Evolutionary conservation across 1,139 yeast genomes (phyloP).

Genomic region (Candida sojae): DNA sequence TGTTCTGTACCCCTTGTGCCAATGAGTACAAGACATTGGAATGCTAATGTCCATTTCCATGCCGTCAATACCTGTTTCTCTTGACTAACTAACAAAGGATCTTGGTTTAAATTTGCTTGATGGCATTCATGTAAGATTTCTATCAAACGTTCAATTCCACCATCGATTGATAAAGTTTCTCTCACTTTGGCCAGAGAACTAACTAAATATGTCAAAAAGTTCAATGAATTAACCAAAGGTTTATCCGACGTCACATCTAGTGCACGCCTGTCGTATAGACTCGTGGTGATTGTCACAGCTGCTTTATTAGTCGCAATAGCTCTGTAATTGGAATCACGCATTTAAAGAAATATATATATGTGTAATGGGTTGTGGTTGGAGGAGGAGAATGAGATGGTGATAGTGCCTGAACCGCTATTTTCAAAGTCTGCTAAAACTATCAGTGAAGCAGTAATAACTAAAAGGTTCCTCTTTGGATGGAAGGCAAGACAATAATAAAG

Average conservation of each 20-base stretch:
- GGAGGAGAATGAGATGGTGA: too few species aligned
- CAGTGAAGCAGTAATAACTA: not conserved
- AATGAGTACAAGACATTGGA: slow-evolving; percentile 86
- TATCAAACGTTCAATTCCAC: slow-evolving; percentile 87
- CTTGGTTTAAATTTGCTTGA: slow-evolving; percentile 15
- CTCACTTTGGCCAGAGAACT: slow-evolving; percentile 87
- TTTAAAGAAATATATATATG: slow-evolving; percentile 19
- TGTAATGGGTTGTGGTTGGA: not conserved
- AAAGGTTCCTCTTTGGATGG: not conserved
- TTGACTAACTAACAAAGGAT: slow-evolving; percentile 23
- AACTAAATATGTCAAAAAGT: slow-evolving; percentile 84
- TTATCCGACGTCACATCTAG: slow-evolving; percentile 87
- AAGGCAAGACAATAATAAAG: too few species aligned
- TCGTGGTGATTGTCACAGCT: slow-evolving; percentile 84
- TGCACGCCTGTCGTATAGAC: slow-evolving; percentile 89
- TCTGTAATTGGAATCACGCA: slow-evolving; percentile 92
- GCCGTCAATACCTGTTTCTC: slow-evolving; percentile 64
- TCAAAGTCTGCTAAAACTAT: not conserved
- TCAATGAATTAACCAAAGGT: slow-evolving; percentile 88
- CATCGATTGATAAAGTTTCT: slow-evolving; percentile 85
- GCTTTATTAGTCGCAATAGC: slow-evolving; percentile 81
- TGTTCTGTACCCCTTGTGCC: slow-evolving; percentile 92
- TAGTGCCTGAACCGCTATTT: not conserved
- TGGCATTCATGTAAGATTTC: slow-evolving; percentile 84
- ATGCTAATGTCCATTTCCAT: slow-evolving; percentile 96